Evolutionary conservation across 208 protist genomes (phyloP).

Genomic region (Trypanosoma brucei): DNA sequence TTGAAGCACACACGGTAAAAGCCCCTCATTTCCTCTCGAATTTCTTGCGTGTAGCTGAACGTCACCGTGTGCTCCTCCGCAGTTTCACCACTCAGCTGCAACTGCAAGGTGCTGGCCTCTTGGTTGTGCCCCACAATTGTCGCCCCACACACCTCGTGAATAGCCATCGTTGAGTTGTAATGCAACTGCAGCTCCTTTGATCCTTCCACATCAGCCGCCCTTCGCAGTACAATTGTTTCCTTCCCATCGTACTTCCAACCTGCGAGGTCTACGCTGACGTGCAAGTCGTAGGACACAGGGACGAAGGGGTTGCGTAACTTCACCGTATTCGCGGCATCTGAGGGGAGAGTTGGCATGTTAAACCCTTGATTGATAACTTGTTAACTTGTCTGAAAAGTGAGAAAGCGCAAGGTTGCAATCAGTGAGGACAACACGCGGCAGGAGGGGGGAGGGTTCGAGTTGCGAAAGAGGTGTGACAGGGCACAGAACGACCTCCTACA

Average conservation of each 20-base stretch:
- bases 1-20: slow-evolving; percentile 86
- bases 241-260: slow-evolving; percentile 68
- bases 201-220: slow-evolving; percentile 22
- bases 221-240: slow-evolving; percentile 60
- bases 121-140: slow-evolving; percentile 41
- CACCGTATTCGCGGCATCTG: slow-evolving; percentile 24
- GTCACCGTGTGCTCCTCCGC: slow-evolving; percentile 28
- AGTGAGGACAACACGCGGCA: no score
- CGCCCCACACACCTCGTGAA: slow-evolving; percentile 44
- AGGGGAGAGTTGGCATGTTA: slow-evolving; percentile 1
- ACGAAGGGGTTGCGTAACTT: slow-evolving; percentile 77
- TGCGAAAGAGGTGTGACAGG: no score
- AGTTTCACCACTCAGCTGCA: slow-evolving; percentile 31
- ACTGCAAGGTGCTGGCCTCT: slow-evolving; percentile 44
- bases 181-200: slow-evolving; percentile 61
- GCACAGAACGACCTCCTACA: no score
- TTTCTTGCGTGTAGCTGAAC: slow-evolving; percentile 74
- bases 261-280: slow-evolving; percentile 57
- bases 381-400: neutral
- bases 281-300: slow-evolving; percentile 60
- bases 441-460: no score
- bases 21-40: slow-evolving; percentile 88
- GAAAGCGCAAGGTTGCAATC: no score
- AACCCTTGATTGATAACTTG: neutral
- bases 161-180: slow-evolving; percentile 49